These are phyloP conservation scores for Xylaria digitata DNA, from an alignment of 2,329 filamentous ascomycete species.

Conservation along the genomic window DNA sequence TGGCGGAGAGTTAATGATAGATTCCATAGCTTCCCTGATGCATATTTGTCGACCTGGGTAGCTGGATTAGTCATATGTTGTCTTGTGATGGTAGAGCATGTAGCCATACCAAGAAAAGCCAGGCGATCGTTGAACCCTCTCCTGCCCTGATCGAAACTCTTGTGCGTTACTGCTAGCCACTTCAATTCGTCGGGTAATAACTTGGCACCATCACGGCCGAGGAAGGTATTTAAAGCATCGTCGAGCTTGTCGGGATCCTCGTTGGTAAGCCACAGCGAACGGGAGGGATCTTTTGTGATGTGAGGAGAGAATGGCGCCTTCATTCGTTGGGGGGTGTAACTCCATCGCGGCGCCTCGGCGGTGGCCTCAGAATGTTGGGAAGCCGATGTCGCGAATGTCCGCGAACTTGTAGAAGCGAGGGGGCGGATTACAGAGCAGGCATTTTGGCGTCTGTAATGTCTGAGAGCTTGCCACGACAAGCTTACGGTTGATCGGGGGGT, in stretches of 20 bases:
- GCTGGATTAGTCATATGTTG: slow-evolving; percentile 27
- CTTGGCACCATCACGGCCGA: slow-evolving; percentile 78
- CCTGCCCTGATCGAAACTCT: slow-evolving; percentile 95
- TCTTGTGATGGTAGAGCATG: slow-evolving; percentile 21
- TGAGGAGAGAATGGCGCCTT: slow-evolving; percentile 75
- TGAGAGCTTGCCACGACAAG: slow-evolving; percentile 50
- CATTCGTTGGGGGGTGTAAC: slow-evolving; percentile 74
- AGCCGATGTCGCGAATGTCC: slow-evolving; percentile 45
- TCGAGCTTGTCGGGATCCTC: slow-evolving; percentile 79
- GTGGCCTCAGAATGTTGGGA: slow-evolving; percentile 34
- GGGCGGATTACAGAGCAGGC: slow-evolving; percentile 31
- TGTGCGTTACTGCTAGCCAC: slow-evolving; percentile 97
- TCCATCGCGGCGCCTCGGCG: slow-evolving; percentile 69
- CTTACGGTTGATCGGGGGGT: slow-evolving; percentile 50
- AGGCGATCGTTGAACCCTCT: slow-evolving; percentile 94
- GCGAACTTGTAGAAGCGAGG: slow-evolving; percentile 30
- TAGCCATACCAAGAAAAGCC: slow-evolving; percentile 80
- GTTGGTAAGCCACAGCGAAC: slow-evolving; percentile 76
- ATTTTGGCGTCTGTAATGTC: slow-evolving; percentile 45
- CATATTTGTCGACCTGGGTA: slow-evolving; percentile 49
- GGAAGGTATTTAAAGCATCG: slow-evolving; percentile 78
- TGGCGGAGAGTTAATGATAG: slow-evolving; percentile 67
- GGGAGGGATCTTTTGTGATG: slow-evolving; percentile 64
- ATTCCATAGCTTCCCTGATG: slow-evolving; percentile 60
- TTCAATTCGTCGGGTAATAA: slow-evolving; percentile 90